Conservation (phyloP, 371 early-diverging fungal genomes). For the Mortierella sp. region DNA sequence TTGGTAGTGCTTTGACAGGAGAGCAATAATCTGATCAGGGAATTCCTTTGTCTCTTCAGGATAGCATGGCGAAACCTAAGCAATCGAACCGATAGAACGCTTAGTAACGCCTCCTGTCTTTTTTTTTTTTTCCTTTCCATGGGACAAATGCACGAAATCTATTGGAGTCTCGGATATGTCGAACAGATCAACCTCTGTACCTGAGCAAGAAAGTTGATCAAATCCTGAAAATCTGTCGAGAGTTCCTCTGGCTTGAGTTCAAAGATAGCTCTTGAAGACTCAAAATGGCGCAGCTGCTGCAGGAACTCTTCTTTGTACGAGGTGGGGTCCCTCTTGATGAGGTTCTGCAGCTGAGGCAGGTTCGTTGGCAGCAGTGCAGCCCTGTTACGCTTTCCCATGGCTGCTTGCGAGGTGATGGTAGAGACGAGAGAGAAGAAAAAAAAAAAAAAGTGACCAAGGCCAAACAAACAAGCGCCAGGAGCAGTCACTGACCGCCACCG, state of each 20-base stretch:
- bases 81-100: background rate
- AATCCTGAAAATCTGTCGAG: slow-evolving; percentile 82
- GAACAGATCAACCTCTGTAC: too few relatives aligned
- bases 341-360: slow-evolving; percentile 96
- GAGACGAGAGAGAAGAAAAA: slow-evolving; percentile 4
- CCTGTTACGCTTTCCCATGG: slow-evolving; percentile 76
- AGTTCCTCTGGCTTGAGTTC: slow-evolving; percentile 88
- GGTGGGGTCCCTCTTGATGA: slow-evolving; percentile 92
- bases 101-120: too few relatives aligned
- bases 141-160: too few relatives aligned
- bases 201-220: slow-evolving; percentile 90
- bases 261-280: slow-evolving; percentile 87
- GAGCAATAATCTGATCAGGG: slow-evolving; percentile 82
- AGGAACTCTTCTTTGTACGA: slow-evolving; percentile 95
- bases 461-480: slow-evolving; percentile 6
- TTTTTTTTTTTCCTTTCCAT: too few relatives aligned
- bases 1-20: slow-evolving; percentile 81
- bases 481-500: too few relatives aligned
- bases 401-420: slow-evolving; percentile 1
- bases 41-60: slow-evolving; percentile 81
- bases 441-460: slow-evolving; percentile 3
- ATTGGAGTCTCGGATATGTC: too few relatives aligned
- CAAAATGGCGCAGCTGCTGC: slow-evolving; percentile 93
- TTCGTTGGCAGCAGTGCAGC: slow-evolving; percentile 82
- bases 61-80: slow-evolving; percentile 81